These are phyloP conservation scores for Leucosporidium creatinivorum DNA, from an alignment of 768 basidiomycete species.

Conservation along the genomic window DNA sequence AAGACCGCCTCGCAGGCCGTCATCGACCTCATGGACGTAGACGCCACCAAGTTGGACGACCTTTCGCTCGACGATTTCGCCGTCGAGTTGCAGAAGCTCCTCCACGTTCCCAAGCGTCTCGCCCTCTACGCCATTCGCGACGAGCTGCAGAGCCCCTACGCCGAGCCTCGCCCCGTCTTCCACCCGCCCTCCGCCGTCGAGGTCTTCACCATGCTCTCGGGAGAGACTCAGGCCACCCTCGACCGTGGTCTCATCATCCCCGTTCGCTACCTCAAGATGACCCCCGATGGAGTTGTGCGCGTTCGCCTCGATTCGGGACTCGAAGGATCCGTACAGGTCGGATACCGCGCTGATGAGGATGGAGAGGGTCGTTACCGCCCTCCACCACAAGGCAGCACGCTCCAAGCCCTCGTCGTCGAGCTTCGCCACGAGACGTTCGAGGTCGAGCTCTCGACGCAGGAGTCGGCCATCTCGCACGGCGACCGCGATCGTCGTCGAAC, in stretches of 20 bases:
- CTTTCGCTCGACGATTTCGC: slow-evolving; percentile 96
- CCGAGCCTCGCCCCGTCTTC: slow-evolving; percentile 65
- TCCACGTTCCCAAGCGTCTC: slow-evolving; percentile 77
- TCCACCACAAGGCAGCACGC: background rate
- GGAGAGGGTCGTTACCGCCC: slow-evolving; percentile 30
- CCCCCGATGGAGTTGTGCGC: slow-evolving; percentile 33
- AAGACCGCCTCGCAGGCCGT: slow-evolving; percentile 81
- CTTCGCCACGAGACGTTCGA: slow-evolving; percentile 58
- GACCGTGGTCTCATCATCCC: slow-evolving; percentile 67
- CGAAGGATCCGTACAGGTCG: slow-evolving; percentile 64
- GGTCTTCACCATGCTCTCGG: slow-evolving; percentile 87
- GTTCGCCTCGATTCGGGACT: slow-evolving; percentile 89
- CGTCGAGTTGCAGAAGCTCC: slow-evolving; percentile 74
- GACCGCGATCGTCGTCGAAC: slow-evolving; percentile 41
- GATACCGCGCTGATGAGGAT: slow-evolving; percentile 48
- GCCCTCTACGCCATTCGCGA: slow-evolving; percentile 80
- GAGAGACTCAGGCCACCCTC: slow-evolving; percentile 75
- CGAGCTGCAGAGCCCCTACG: slow-evolving; percentile 72
- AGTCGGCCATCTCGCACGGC: slow-evolving; percentile 35
- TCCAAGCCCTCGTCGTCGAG: slow-evolving; percentile 69
- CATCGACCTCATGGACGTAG: slow-evolving; percentile 72
- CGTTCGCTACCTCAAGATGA: slow-evolving; percentile 44
- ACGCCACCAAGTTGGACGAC: slow-evolving; percentile 73
- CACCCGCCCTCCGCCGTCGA: slow-evolving; percentile 62
- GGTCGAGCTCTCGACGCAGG: slow-evolving; percentile 60